phyloP scores from a whole-genome alignment of 2,329 filamentous ascomycete genomes.

The Diaporthe nobilis region DNA sequence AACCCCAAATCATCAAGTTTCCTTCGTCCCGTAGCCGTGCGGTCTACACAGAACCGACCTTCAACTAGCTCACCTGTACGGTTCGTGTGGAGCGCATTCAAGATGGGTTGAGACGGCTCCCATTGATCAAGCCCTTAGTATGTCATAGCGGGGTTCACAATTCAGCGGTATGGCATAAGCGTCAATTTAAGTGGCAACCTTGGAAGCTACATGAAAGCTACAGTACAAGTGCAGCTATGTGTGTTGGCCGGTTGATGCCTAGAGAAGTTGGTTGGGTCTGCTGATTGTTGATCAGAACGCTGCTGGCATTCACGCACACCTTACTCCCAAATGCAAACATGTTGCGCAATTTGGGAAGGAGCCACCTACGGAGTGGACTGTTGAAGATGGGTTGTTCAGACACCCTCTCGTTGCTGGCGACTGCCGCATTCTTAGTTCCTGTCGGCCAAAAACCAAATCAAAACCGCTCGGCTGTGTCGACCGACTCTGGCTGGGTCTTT shows the following conservation, averaged over 20 bases:
- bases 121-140: too few relatives aligned
- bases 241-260: accelerated
- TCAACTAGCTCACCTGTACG: too few relatives aligned
- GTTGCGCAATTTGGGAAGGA: neutral
- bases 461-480: neutral
- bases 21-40: too few relatives aligned
- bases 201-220: neutral
- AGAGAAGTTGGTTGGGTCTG: neutral
- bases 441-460: neutral
- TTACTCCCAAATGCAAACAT: neutral
- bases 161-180: neutral
- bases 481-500: too few relatives aligned
- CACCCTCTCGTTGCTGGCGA: neutral
- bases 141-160: neutral
- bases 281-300: neutral
- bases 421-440: neutral
- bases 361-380: too few relatives aligned
- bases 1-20: too few relatives aligned
- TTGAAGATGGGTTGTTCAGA: neutral
- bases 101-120: too few relatives aligned
- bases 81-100: too few relatives aligned
- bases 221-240: too few relatives aligned
- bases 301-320: neutral
- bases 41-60: too few relatives aligned
- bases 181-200: neutral